Evolutionary conservation across 345 rosid genomes (phyloP).

Genomic region (Eutrema yunnanense): DNA sequence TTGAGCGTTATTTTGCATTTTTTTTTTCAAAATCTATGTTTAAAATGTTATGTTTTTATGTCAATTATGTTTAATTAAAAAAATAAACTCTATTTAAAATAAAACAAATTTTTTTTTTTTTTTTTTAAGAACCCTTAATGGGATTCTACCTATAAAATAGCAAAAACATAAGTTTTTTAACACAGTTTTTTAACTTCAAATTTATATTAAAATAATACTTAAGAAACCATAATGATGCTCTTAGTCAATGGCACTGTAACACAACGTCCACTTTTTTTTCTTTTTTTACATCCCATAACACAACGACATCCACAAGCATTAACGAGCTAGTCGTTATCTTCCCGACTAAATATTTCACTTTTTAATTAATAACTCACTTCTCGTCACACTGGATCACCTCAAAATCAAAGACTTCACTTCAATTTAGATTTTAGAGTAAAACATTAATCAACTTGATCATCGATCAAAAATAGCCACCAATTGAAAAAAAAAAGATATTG

Average conservation of each 20-base stretch:
- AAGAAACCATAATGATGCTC: too few relatives aligned
- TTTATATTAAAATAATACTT: too few relatives aligned
- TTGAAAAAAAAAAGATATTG: neutral
- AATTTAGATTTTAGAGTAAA: neutral
- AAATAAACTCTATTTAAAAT: too few relatives aligned
- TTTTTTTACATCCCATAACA: neutral
- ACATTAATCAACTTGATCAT: neutral
- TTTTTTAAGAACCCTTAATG: too few relatives aligned
- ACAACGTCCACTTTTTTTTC: neutral
- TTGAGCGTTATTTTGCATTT: too few relatives aligned
- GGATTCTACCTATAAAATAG: too few relatives aligned
- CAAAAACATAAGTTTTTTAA: too few relatives aligned
- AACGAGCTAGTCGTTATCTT: neutral
- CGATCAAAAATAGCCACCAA: neutral
- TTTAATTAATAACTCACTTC: neutral
- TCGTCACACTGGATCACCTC: neutral
- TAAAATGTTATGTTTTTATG: too few relatives aligned
- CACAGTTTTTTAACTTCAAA: too few relatives aligned
- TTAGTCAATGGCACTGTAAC: conserved; percentile 14
- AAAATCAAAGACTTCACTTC: neutral
- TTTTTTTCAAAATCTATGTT: too few relatives aligned
- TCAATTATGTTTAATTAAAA: too few relatives aligned
- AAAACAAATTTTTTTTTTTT: too few relatives aligned
- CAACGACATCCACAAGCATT: neutral
- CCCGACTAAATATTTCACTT: neutral